Evolutionary conservation across 1,284 basidiomycete genomes (phyloP).

Genomic region (Xerocomus nothofagi): DNA sequence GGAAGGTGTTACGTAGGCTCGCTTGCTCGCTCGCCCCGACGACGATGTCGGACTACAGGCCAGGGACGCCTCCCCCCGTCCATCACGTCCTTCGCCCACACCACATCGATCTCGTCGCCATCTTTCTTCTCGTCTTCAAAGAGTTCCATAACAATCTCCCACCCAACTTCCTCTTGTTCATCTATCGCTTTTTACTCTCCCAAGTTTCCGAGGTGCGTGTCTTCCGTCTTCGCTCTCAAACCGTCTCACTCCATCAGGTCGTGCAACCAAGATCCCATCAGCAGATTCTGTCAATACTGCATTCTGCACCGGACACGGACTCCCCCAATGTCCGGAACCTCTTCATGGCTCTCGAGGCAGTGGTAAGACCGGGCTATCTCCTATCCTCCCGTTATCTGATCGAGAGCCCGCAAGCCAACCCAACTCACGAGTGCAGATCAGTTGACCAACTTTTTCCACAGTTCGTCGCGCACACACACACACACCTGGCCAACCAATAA

Average conservation of each 20-base stretch:
- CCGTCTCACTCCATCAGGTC: slow-evolving; percentile 33
- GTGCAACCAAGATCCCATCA: slow-evolving; percentile 42
- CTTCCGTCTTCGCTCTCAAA: not conserved
- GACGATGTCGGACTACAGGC: slow-evolving; percentile 31
- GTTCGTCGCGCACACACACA: slow-evolving; percentile 38
- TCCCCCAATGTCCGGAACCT: slow-evolving; percentile 33
- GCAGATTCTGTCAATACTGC: slow-evolving; percentile 36
- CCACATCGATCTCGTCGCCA: slow-evolving; percentile 63
- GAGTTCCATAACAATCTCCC: slow-evolving; percentile 54
- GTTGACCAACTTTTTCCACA: slow-evolving; percentile 62
- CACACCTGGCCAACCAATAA: slow-evolving; percentile 1
- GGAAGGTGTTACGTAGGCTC: slow-evolving; percentile 25
- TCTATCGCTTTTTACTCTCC: slow-evolving; percentile 61
- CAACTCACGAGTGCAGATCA: slow-evolving; percentile 55
- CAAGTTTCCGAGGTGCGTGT: slow-evolving; percentile 52
- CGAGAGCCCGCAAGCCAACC: slow-evolving; percentile 38
- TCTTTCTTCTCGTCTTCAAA: slow-evolving; percentile 61
- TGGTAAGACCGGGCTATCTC: slow-evolving; percentile 38
- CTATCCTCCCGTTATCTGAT: slow-evolving; percentile 15
- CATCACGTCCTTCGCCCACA: slow-evolving; percentile 69
- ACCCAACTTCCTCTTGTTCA: slow-evolving; percentile 56
- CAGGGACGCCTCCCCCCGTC: slow-evolving; percentile 49
- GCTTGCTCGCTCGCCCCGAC: not conserved
- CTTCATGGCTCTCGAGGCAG: slow-evolving; percentile 39
- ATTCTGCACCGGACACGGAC: slow-evolving; percentile 29